Base-by-base conservation (phyloP, 371 early-diverging fungal genomes). In the Coemansia sp. region DNA sequence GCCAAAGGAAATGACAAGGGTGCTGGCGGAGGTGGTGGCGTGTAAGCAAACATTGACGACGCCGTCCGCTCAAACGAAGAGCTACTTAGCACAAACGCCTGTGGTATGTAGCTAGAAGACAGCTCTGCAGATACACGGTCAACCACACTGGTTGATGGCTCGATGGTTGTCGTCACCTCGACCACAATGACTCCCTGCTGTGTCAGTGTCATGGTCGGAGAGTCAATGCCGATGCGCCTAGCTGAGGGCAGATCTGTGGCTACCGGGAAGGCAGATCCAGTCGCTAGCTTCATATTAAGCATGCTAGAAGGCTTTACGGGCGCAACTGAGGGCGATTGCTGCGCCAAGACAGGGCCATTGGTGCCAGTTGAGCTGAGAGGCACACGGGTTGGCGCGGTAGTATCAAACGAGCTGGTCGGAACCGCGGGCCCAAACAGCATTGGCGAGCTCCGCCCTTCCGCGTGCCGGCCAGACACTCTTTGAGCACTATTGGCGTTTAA, bases 161-260 rank as follows among this genome's bases (percentile, higher is more conserved):
- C 57, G 5, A 42, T n/a, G 20, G 47, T 47, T 36, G 34, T 45
- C 10, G 57, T 57, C 13, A 47, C 36, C 35, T 57, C 48, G 8
- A 57, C 43, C 4, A 57, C 26, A 16, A 57, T 47, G 36, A 57
- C 35, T 1, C 57, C 57, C 16, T 16, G n/a, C 20, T 57, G 47
- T 3, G 57, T 57, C 14, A 59, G 32, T 13, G 26, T 30, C n/a
- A 16, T 32, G 35, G 61, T 60, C 31, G 26, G 40, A 40, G n/a
- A 16, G 20, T 47, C 20, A 20, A 5, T 20, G 8, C 14, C 26
- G 20, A 16, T 47, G 47, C 47, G n/a, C 5, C 9, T 20, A n/a
- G 14, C 20, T 9, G 47, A 47, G 47, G 9, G 47, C 26, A 47
- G 5, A 47, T 47, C 8, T n/a, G 47, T 20, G 9, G 16, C 20